Evolutionary conservation across 352 stramenopile genomes (phyloP).

Genomic region (Thraustochytrium sp.): DNA sequence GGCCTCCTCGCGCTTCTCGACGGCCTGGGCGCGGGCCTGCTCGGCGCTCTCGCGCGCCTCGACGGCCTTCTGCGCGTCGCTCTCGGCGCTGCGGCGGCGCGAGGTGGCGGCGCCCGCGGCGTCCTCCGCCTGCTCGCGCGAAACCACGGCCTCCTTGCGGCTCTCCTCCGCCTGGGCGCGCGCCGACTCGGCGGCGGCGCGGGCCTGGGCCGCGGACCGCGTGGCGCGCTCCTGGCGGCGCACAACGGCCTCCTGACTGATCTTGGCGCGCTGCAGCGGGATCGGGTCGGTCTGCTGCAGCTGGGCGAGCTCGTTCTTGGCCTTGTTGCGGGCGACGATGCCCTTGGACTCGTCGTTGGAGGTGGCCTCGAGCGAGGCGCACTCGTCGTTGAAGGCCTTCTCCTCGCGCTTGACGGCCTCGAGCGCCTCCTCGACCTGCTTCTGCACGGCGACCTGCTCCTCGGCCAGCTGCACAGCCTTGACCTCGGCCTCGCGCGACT

Average conservation of each 20-base stretch:
- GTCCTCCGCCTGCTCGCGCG: constrained; percentile 20
- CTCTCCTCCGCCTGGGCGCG: constrained; percentile 16
- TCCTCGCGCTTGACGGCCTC: constrained; percentile 45
- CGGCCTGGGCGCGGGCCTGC: neutral
- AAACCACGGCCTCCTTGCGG: neutral
- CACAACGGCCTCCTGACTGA: constrained; percentile 48
- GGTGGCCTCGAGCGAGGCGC: constrained; percentile 39
- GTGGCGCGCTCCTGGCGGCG: constrained; percentile 49
- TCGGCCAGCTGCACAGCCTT: neutral
- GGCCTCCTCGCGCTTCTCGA: neutral
- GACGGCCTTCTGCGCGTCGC: neutral
- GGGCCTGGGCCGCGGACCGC: constrained; percentile 42
- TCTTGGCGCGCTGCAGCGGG: constrained; percentile 48
- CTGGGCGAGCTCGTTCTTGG: constrained; percentile 52
- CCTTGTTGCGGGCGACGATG: constrained; percentile 52
- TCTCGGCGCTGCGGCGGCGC: neutral
- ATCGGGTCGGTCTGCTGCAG: constrained; percentile 48
- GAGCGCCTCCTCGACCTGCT: constrained; percentile 43
- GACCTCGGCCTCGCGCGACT: constrained; percentile 32
- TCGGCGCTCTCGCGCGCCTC: neutral
- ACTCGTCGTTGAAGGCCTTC: constrained; percentile 43
- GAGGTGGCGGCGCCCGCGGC: neutral
- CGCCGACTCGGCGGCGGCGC: neutral
- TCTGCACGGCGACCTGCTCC: neutral
- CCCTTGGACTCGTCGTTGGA: constrained; percentile 48